Percentiles rank a stretch among this genome's conserved stretches.
These are phyloP conservation scores for Xylaria sp. DNA, from an alignment of 2,329 filamentous ascomycete genomes.

Conservation along the genomic window DNA sequence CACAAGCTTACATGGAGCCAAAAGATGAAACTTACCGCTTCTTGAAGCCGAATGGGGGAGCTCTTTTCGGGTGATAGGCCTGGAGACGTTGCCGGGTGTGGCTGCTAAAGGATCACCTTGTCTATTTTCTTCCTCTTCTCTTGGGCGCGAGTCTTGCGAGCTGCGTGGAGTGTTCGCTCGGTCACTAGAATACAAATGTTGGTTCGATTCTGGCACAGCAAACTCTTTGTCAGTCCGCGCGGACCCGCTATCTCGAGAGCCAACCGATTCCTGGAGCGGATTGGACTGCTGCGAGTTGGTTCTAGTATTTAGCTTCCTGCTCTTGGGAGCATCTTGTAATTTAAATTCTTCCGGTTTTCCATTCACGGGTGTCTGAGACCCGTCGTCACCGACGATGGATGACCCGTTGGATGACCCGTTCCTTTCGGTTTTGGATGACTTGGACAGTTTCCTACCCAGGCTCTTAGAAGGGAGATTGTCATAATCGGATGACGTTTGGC, in stretches of 20 bases:
- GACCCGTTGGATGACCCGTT: slow-evolving; percentile 49
- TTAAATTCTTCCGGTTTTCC: slow-evolving; percentile 72
- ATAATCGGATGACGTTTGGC: slow-evolving; percentile 70
- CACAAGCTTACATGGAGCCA: not conserved
- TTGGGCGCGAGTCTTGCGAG: slow-evolving; percentile 67
- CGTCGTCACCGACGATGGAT: slow-evolving; percentile 52
- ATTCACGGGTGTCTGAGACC: slow-evolving; percentile 51
- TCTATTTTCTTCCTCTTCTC: slow-evolving; percentile 63
- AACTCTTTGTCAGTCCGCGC: slow-evolving; percentile 52
- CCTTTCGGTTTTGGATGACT: slow-evolving; percentile 52
- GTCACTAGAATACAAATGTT: slow-evolving; percentile 50
- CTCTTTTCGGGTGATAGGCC: slow-evolving; percentile 73
- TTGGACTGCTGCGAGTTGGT: slow-evolving; percentile 57
- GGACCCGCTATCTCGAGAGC: slow-evolving; percentile 52
- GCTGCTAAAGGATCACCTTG: slow-evolving; percentile 57
- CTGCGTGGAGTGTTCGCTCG: slow-evolving; percentile 59
- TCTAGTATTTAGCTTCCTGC: slow-evolving; percentile 59
- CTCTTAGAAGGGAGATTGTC: slow-evolving; percentile 64
- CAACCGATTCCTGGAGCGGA: slow-evolving; percentile 51
- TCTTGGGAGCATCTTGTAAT: slow-evolving; percentile 82
- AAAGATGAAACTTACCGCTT: slow-evolving; percentile 54
- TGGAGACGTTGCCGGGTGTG: slow-evolving; percentile 54
- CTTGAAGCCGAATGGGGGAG: slow-evolving; percentile 56
- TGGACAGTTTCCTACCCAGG: slow-evolving; percentile 60
- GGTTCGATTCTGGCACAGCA: slow-evolving; percentile 48